phyloP scores from a whole-genome alignment of 352 stramenopile species.

The Phytophthora macrochlamydospora region DNA sequence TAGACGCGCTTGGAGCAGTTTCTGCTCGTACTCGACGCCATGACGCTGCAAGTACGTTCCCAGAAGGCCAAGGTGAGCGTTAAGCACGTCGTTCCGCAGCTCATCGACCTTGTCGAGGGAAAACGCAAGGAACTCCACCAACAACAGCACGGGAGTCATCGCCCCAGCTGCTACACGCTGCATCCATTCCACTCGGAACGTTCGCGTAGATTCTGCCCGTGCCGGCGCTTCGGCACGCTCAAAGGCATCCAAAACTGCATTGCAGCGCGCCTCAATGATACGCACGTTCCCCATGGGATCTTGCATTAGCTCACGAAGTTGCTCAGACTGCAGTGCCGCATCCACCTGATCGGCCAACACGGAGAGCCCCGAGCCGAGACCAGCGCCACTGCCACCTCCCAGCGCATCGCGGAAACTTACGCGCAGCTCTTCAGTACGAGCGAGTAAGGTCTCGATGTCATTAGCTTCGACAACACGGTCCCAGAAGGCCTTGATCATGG shows the following conservation, averaged over 20 bases:
- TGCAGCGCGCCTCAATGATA: constrained; percentile 46
- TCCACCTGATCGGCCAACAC: constrained; percentile 49
- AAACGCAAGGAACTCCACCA: constrained; percentile 75
- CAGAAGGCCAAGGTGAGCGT: constrained; percentile 60
- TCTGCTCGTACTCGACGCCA: constrained; percentile 69
- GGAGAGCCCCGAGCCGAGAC: constrained; percentile 18
- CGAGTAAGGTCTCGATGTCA: constrained; percentile 52
- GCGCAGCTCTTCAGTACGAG: constrained; percentile 58
- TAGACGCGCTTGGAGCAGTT: constrained; percentile 46
- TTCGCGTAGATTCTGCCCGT: constrained; percentile 46
- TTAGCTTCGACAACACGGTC: constrained; percentile 56
- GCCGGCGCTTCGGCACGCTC: constrained; percentile 55
- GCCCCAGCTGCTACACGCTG: constrained; percentile 27
- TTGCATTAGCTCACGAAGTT: constrained; percentile 44
- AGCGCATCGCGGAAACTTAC: constrained; percentile 42
- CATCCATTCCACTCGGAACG: constrained; percentile 41
- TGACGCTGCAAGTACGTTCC: constrained; percentile 61
- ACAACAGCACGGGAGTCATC: constrained; percentile 29
- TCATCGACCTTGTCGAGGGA: constrained; percentile 68
- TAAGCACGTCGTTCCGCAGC: constrained; percentile 63
- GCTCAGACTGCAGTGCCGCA: constrained; percentile 31
- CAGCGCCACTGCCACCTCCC: constrained; percentile 27
- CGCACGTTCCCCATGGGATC: constrained; percentile 32
- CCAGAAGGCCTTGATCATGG: constrained; percentile 77
- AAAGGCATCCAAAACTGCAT: constrained; percentile 52